These are phyloP conservation scores for Vitis hybrid DNA, from an alignment of 177 flowering plant genomes.

Conservation along the genomic window DNA sequence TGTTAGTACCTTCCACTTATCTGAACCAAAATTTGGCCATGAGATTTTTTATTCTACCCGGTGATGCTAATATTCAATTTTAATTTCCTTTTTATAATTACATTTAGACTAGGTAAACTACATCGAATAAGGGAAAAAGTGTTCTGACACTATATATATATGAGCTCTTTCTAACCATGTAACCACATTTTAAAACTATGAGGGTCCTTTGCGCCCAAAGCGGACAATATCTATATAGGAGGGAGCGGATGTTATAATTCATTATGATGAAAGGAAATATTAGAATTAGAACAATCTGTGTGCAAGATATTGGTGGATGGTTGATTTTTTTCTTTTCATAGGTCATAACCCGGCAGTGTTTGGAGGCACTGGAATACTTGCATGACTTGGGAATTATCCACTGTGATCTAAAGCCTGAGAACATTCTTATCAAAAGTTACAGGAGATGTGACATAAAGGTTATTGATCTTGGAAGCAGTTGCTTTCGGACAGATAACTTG, in stretches of 20 bases:
- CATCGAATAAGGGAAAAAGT: no score
- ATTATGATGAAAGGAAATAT: not conserved
- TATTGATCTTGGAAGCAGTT: slow-evolving; percentile 97
- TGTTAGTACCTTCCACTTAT: not conserved
- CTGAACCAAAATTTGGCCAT: no score
- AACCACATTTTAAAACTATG: no score
- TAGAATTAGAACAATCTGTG: not conserved
- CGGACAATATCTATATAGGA: no score
- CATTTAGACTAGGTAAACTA: no score
- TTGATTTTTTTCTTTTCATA: slow-evolving; percentile 23
- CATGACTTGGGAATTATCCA: slow-evolving; percentile 85
- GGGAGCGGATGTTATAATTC: no score
- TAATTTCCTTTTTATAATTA: no score
- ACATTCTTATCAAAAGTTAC: slow-evolving; percentile 88
- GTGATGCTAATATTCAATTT: no score
- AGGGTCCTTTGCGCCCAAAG: no score
- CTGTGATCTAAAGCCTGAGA: slow-evolving; percentile 97
- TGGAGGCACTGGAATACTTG: slow-evolving; percentile 85
- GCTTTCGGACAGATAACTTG: slow-evolving; percentile 78
- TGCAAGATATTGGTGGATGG: not conserved
- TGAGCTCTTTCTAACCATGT: no score
- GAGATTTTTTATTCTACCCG: no score
- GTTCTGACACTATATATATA: no score
- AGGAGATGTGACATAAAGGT: slow-evolving; percentile 83
- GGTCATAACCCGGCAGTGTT: slow-evolving; percentile 80